Evolutionary conservation across 169 alveolate genomes (phyloP).

Genomic region (Perkinsus olseni): DNA sequence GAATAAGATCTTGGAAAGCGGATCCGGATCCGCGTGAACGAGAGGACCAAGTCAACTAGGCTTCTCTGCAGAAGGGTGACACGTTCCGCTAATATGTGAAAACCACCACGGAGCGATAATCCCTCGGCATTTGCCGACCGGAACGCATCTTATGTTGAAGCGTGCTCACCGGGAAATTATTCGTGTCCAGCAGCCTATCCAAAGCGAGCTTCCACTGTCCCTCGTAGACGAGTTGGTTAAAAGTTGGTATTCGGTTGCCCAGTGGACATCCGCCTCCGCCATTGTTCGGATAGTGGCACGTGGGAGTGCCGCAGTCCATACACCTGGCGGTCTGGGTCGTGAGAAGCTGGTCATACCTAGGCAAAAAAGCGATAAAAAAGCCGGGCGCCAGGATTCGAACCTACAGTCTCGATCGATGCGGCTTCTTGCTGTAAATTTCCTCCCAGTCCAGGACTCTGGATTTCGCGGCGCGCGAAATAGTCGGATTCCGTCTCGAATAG

Average conservation of each 20-base stretch:
- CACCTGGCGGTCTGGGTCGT: slow-evolving; percentile 55
- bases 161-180: slow-evolving; percentile 42
- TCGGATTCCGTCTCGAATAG: neutral
- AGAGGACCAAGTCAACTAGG: no score
- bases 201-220: slow-evolving; percentile 51
- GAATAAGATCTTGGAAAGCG: no score
- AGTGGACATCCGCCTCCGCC: slow-evolving; percentile 60
- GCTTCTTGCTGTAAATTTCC: slow-evolving; percentile 17
- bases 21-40: no score
- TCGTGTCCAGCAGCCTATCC: slow-evolving; percentile 48
- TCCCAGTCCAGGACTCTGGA: slow-evolving; percentile 25
- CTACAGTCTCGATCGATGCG: neutral
- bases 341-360: slow-evolving; percentile 31
- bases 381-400: neutral
- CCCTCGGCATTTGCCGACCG: no score
- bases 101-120: no score
- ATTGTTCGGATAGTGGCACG: slow-evolving; percentile 46
- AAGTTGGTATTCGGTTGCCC: slow-evolving; percentile 51
- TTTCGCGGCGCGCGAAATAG: neutral
- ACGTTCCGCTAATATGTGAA: no score
- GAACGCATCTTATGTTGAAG: no score
- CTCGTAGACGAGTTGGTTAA: slow-evolving; percentile 49
- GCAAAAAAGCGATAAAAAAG: neutral
- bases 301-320: slow-evolving; percentile 58
- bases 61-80: no score